Evolutionary conservation across 169 alveolate genomes (phyloP).

Genomic region (Pseudocohnilembus persalinus): DNA sequence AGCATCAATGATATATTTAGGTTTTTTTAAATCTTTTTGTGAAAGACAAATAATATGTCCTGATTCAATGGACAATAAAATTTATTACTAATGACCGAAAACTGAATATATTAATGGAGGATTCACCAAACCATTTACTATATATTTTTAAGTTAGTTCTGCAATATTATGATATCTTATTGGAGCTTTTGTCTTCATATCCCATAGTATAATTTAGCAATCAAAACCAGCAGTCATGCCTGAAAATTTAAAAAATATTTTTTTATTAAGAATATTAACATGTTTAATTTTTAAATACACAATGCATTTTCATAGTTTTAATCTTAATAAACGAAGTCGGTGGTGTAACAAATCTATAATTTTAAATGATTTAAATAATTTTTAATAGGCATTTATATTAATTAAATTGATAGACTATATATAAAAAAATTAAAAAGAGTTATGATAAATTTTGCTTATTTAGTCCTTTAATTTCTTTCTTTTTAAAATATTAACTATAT

Average conservation of each 20-base stretch:
- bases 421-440: no score
- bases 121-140: neutral
- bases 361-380: neutral
- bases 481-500: no score
- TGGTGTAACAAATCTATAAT: slow-evolving; percentile 11
- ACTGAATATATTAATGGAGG: slow-evolving; percentile 17
- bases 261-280: neutral
- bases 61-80: slow-evolving; percentile 15
- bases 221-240: slow-evolving; percentile 21
- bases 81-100: neutral
- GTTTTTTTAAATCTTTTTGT: slow-evolving; percentile 21
- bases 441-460: no score
- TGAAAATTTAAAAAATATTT: neutral
- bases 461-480: no score
- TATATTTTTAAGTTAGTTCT: slow-evolving; percentile 4
- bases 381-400: neutral
- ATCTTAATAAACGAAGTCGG: slow-evolving; percentile 12
- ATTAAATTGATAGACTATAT: neutral
- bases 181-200: neutral
- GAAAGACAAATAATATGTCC: slow-evolving; percentile 18
- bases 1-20: slow-evolving; percentile 21
- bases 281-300: slow-evolving; percentile 9
- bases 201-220: slow-evolving; percentile 19
- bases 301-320: slow-evolving; percentile 4
- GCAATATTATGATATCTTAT: neutral